These are phyloP conservation scores for Asclepias syriaca DNA, from an alignment of 257 asterid genomes.

Conservation along the genomic window DNA sequence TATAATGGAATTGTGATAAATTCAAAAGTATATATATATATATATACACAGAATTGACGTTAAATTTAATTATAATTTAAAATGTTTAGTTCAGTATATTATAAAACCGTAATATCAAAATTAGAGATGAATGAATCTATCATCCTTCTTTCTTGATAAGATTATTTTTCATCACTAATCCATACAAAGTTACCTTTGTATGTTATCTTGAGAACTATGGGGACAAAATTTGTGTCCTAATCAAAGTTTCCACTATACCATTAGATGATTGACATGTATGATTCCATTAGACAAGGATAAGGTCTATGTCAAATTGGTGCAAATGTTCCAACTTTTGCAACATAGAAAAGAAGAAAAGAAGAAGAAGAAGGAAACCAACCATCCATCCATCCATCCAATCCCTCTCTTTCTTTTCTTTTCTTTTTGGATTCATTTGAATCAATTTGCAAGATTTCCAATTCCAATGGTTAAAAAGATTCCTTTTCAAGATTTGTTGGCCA, in stretches of 20 bases:
- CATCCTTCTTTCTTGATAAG: neutral
- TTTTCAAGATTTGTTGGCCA: conserved; percentile 1
- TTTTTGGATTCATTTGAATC: neutral
- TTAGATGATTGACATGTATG: neutral
- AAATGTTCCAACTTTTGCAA: conserved; percentile 4
- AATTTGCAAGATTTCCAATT: neutral
- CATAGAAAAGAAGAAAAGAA: neutral
- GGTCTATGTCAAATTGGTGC: neutral
- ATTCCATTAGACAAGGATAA: conserved; percentile 3
- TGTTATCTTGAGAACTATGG: neutral
- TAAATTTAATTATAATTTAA: too few species aligned
- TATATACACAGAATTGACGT: too few species aligned
- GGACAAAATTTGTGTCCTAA: neutral
- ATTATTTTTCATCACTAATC: neutral
- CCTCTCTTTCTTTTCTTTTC: too few species aligned
- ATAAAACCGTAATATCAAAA: neutral
- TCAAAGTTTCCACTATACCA: neutral
- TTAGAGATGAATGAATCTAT: neutral
- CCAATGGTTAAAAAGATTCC: neutral
- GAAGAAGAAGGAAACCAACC: neutral
- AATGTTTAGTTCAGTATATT: too few species aligned
- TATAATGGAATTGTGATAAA: too few species aligned
- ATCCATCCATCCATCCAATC: neutral
- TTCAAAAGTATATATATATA: too few species aligned
- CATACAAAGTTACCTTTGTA: neutral